Evolutionary conservation across 768 basidiomycete species (phyloP).

Genomic region (Naganishia vishniacii): DNA sequence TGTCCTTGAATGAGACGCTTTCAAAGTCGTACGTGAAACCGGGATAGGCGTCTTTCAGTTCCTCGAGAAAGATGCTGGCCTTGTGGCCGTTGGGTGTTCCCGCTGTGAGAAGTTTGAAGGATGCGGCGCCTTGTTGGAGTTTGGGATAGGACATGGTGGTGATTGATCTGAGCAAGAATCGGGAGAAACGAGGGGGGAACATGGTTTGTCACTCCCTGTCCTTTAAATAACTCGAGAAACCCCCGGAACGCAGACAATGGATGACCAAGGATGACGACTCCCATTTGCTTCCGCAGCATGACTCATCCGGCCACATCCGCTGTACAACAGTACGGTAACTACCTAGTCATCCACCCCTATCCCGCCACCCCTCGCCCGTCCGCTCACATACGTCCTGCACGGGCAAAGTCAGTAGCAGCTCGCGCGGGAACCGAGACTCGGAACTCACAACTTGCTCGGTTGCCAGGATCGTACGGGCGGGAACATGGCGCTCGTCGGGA

Average conservation of each 20-base stretch:
- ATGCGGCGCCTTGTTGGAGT: constrained; percentile 30
- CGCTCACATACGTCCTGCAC: constrained; percentile 10
- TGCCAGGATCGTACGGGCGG: constrained; percentile 41
- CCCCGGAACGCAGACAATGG: no score
- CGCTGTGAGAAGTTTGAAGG: constrained; percentile 51
- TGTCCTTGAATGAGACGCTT: constrained; percentile 57
- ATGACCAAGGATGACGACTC: not conserved
- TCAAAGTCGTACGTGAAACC: constrained; percentile 46
- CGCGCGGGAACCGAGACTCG: not conserved
- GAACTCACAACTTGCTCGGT: constrained; percentile 42
- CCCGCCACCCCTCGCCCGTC: not conserved
- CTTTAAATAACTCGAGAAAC: no score
- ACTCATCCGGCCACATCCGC: not conserved
- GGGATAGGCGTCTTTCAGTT: constrained; percentile 58
- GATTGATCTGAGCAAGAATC: not conserved
- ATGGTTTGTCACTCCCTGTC: no score
- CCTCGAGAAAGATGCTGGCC: constrained; percentile 56
- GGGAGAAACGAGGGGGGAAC: no score
- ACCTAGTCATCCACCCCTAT: not conserved
- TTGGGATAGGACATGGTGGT: constrained; percentile 29
- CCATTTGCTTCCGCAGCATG: not conserved
- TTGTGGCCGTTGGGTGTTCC: constrained; percentile 59
- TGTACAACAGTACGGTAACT: not conserved
- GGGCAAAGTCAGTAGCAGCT: no score
- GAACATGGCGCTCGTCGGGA: constrained; percentile 49